Percentiles rank a stretch among this genome's conserved stretches.
These are phyloP conservation scores for Aristolochia californica DNA, from an alignment of 164 flowering plant genomes.

Conservation along the genomic window DNA sequence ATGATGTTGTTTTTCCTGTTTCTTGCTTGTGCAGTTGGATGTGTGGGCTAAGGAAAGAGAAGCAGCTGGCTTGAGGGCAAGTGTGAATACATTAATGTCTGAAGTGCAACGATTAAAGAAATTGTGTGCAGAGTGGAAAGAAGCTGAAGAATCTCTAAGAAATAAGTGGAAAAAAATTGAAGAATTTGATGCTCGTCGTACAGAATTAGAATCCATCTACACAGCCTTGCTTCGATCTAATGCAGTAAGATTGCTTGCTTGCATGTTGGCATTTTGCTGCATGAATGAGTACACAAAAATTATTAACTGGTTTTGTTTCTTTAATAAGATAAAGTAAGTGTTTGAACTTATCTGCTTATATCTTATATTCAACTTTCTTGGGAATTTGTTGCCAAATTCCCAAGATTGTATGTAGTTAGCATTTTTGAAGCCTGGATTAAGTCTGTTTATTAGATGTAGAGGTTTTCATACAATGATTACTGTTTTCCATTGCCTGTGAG, in stretches of 20 bases:
- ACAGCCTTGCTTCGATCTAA: conserved; percentile 72
- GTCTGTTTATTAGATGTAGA: no score
- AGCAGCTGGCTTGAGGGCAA: conserved; percentile 89
- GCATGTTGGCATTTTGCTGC: no score
- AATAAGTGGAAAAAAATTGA: conserved; percentile 99
- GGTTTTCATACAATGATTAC: no score
- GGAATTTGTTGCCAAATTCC: no score
- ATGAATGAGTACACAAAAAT: no score
- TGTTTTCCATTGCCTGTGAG: no score
- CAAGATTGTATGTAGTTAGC: no score
- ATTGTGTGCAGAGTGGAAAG: conserved; percentile 88
- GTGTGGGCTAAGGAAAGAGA: conserved; percentile 98
- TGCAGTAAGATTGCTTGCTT: conserved; percentile 35
- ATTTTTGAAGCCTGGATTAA: no score
- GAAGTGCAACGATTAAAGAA: conserved; percentile 85
- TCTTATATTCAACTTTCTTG: no score
- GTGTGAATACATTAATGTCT: conserved; percentile 71
- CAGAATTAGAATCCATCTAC: conserved; percentile 80
- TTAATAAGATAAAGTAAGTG: no score
- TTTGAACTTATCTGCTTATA: no score
- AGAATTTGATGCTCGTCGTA: conserved; percentile 96
- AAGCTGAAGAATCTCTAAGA: conserved; percentile 89
- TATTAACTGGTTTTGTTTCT: no score
- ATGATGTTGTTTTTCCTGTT: conserved; percentile 2
- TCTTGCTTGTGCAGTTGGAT: conserved; percentile 49